Conservation (phyloP, 1,284 basidiomycete genomes). For the Austroboletus sp. region DNA sequence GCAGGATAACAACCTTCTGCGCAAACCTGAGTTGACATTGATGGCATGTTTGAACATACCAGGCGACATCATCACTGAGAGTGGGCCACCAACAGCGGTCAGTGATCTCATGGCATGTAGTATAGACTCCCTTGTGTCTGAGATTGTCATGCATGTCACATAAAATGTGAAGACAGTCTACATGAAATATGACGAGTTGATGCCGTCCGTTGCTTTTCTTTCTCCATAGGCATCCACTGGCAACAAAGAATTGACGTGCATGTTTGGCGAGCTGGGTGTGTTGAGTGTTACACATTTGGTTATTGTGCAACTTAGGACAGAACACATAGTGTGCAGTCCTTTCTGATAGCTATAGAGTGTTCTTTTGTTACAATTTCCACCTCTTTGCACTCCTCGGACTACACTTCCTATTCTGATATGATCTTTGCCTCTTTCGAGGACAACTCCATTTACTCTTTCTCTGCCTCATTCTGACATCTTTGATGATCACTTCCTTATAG, state of each 20-base stretch:
- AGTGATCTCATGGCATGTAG: background rate
- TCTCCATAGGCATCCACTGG: background rate
- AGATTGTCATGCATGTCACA: background rate
- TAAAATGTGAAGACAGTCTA: background rate
- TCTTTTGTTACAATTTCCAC: too few species aligned
- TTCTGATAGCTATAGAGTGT: too few species aligned
- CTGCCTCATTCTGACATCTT: too few species aligned
- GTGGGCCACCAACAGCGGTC: slow-evolving; percentile 5
- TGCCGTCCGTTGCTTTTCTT: background rate
- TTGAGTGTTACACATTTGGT: too few species aligned
- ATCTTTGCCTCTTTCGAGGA: too few species aligned
- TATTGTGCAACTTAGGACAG: too few species aligned
- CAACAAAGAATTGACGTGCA: background rate
- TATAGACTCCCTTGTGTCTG: background rate
- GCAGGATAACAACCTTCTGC: background rate
- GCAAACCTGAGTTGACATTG: background rate
- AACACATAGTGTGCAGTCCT: too few species aligned
- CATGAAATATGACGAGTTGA: background rate
- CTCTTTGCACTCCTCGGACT: too few species aligned
- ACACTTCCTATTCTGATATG: too few species aligned
- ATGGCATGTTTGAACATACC: slow-evolving; percentile 6
- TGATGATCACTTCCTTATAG: too few species aligned
- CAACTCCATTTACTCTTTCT: too few species aligned
- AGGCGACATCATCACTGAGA: background rate
- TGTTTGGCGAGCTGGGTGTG: background rate